Percentiles rank a stretch among this genome's conserved stretches.
These are phyloP conservation scores for Xeromyces bisporus DNA, from an alignment of 495 filamentous ascomycete species.

Conservation along the genomic window DNA sequence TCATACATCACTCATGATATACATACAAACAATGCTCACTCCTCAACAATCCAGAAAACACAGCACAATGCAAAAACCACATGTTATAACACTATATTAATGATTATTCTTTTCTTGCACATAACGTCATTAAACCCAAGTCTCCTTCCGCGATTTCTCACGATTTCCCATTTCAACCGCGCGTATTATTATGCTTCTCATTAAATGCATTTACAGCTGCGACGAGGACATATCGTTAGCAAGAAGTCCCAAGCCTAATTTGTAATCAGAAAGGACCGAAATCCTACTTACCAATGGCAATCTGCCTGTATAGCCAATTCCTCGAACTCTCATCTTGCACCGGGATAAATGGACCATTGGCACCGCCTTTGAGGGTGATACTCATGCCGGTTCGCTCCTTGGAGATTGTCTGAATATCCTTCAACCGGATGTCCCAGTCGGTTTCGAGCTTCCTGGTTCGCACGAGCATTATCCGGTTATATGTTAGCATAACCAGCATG, in stretches of 20 bases:
- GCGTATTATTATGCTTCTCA: constrained; percentile 38
- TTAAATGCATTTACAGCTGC: constrained; percentile 53
- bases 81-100: background rate
- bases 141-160: background rate
- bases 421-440: constrained; percentile 91
- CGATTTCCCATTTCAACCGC: background rate
- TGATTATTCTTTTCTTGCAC: background rate
- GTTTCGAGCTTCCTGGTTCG: constrained; percentile 64
- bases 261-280: background rate
- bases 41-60: too few relatives aligned
- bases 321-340: constrained; percentile 74
- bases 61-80: too few relatives aligned
- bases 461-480: constrained; percentile 78
- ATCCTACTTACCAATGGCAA: constrained; percentile 34
- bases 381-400: constrained; percentile 93
- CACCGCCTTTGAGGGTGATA: constrained; percentile 70
- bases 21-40: too few relatives aligned
- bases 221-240: constrained; percentile 7
- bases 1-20: too few relatives aligned
- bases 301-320: constrained; percentile 71
- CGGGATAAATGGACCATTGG: constrained; percentile 88
- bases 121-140: background rate
- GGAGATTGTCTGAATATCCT: constrained; percentile 89
- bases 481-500: constrained; percentile 90
- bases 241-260: background rate